Percentiles rank a stretch among this genome's conserved stretches.
Conservation (phyloP, 306 rosid species). For the Cercis canadensis region DNA sequence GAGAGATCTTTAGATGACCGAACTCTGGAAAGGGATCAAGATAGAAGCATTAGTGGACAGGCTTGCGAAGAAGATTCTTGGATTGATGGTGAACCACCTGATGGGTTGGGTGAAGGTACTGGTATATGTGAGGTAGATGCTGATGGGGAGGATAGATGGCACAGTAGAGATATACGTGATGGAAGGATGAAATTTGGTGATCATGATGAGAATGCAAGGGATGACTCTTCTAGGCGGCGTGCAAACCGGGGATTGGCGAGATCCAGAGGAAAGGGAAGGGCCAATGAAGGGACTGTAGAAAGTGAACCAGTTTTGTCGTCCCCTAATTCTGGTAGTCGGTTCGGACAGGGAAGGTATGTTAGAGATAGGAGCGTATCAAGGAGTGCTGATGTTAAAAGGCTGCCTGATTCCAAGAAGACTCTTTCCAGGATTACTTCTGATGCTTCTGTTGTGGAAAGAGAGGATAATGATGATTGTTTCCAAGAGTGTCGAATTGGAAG, state of each 20-base stretch:
- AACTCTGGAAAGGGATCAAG: conserved; percentile 65
- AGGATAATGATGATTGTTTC: conserved; percentile 81
- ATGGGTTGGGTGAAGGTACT: conserved; percentile 57
- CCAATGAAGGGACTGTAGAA: conserved; percentile 71
- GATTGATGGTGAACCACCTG: conserved; percentile 64
- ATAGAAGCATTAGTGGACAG: conserved; percentile 58
- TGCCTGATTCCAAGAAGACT: conserved; percentile 61
- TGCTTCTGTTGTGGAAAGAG: conserved; percentile 64
- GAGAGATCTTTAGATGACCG: conserved; percentile 75
- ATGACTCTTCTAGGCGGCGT: conserved; percentile 81
- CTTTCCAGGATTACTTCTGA: conserved; percentile 51
- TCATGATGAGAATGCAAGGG: conserved; percentile 77
- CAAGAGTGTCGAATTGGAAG: conserved; percentile 80
- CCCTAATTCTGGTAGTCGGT: conserved; percentile 73
- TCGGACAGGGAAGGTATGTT: conserved; percentile 63
- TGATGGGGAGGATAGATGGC: conserved; percentile 75
- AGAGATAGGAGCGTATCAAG: conserved; percentile 67
- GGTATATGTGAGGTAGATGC: conserved; percentile 52
- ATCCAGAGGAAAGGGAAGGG: conserved; percentile 82
- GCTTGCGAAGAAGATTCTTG: conserved; percentile 59
- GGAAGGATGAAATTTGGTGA: conserved; percentile 73
- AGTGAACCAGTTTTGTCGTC: conserved; percentile 70
- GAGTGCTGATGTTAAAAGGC: conserved; percentile 62
- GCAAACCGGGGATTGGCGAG: conserved; percentile 70
- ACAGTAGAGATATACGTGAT: conserved; percentile 63